phyloP scores from a whole-genome alignment of 768 basidiomycete genomes.

The Boletellus emodensis region DNA sequence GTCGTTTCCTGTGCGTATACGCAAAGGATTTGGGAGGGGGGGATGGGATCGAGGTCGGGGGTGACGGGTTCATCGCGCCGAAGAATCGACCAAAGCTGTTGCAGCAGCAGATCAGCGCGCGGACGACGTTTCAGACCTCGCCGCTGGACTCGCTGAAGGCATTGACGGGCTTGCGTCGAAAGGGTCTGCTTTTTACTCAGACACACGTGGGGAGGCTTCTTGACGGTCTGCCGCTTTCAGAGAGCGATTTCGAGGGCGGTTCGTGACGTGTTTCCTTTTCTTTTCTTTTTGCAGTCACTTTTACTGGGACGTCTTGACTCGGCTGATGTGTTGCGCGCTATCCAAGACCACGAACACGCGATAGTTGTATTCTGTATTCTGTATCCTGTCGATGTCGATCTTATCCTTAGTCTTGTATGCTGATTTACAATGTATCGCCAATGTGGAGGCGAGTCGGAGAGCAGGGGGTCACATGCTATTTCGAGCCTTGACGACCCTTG shows the following conservation, averaged over 20 bases:
- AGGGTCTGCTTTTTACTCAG: conserved; percentile 33
- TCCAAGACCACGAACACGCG: not conserved
- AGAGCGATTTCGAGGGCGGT: conserved; percentile 22
- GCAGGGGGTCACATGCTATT: conserved; percentile 6
- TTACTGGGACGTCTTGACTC: no score
- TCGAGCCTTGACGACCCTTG: conserved; percentile 3
- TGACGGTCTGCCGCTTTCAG: conserved; percentile 18
- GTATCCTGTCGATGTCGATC: not conserved
- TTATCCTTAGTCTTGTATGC: not conserved
- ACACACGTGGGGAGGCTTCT: conserved; percentile 42
- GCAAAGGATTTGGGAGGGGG: not conserved
- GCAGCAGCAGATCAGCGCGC: not conserved
- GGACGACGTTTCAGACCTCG: conserved; percentile 32
- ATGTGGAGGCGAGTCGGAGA: no score
- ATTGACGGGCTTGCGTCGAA: conserved; percentile 31
- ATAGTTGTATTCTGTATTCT: no score
- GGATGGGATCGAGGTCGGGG: not conserved
- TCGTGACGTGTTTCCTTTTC: not conserved
- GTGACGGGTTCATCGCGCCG: conserved; percentile 4
- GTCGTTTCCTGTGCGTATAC: conserved; percentile 6
- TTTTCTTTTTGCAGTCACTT: not conserved
- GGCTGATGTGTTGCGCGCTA: no score
- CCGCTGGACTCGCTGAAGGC: conserved; percentile 28
- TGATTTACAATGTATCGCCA: not conserved
- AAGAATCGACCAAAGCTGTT: not conserved